Conservation (phyloP, 2,329 filamentous ascomycete species). For the Furcasterigmium furcatum region DNA sequence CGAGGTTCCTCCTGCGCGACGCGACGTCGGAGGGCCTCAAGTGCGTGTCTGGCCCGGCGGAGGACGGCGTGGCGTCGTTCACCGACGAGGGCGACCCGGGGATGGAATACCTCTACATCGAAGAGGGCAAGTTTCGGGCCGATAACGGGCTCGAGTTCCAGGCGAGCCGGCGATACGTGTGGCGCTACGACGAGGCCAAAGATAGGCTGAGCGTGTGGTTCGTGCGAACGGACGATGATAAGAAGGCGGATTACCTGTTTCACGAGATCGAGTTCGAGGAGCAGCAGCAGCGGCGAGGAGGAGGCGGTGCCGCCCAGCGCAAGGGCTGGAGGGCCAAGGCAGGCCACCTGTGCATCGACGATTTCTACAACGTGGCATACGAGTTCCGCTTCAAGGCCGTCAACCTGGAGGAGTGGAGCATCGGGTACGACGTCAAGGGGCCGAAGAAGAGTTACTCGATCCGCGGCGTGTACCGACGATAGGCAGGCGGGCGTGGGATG, state of each 20-base stretch:
- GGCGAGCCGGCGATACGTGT: slow-evolving; percentile 66
- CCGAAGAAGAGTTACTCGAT: slow-evolving; percentile 73
- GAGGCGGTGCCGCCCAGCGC: slow-evolving; percentile 11
- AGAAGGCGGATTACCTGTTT: slow-evolving; percentile 69
- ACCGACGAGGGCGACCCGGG: slow-evolving; percentile 26
- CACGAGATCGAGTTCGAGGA: slow-evolving; percentile 65
- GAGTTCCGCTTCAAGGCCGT: slow-evolving; percentile 61
- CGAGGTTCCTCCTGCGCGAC: slow-evolving; percentile 59
- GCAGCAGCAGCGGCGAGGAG: slow-evolving; percentile 17
- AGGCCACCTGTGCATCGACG: slow-evolving; percentile 67
- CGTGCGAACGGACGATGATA: slow-evolving; percentile 58
- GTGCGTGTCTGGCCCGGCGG: slow-evolving; percentile 17
- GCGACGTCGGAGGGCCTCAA: slow-evolving; percentile 52
- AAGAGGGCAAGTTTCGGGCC: slow-evolving; percentile 63
- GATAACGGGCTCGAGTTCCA: slow-evolving; percentile 53
- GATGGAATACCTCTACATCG: slow-evolving; percentile 65
- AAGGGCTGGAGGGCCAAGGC: slow-evolving; percentile 62
- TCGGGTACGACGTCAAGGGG: slow-evolving; percentile 65
- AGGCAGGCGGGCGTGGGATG: slow-evolving; percentile 1
- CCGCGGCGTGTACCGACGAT: slow-evolving; percentile 46
- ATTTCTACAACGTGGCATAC: slow-evolving; percentile 69
- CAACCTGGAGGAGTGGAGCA: slow-evolving; percentile 53
- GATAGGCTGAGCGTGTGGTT: slow-evolving; percentile 73
- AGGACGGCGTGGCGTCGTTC: slow-evolving; percentile 4
- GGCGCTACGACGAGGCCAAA: slow-evolving; percentile 60